Conservation (phyloP, 441 rosid genomes). For the Pelargonium citronellum region DNA sequence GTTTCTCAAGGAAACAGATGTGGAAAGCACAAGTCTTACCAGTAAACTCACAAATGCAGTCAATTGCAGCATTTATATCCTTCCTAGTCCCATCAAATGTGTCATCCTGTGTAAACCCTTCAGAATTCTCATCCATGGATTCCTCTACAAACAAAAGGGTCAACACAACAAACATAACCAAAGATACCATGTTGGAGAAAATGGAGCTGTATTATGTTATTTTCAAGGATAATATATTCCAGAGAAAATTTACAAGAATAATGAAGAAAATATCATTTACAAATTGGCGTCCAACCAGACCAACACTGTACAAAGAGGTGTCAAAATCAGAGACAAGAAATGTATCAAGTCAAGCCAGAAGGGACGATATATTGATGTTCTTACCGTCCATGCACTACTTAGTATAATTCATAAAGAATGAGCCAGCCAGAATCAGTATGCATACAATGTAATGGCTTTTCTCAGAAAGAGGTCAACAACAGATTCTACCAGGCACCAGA, state of each 20-base stretch:
- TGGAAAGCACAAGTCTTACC: slow-evolving; percentile 42
- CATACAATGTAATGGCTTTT: not conserved
- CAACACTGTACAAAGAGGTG: not conserved
- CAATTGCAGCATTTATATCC: slow-evolving; percentile 83
- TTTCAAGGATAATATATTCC: not conserved
- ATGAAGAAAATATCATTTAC: not conserved
- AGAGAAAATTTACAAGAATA: not conserved
- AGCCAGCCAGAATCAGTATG: not conserved
- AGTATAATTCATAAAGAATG: not conserved
- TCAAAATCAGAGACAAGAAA: not conserved
- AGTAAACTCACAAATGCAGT: slow-evolving; percentile 76
- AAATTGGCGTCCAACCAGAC: not conserved
- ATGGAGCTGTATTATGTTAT: not conserved
- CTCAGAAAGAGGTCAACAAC: not conserved
- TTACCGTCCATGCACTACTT: not conserved
- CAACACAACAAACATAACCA: slow-evolving; percentile 5
- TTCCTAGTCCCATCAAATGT: slow-evolving; percentile 84
- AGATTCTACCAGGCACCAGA: slow-evolving; percentile 1
- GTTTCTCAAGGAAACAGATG: slow-evolving; percentile 13
- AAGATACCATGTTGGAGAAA: not conserved
- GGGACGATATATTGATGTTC: not conserved
- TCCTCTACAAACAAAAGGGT: slow-evolving; percentile 40
- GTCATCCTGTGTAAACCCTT: slow-evolving; percentile 61
- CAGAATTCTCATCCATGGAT: slow-evolving; percentile 59
- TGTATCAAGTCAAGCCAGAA: not conserved